These are phyloP conservation scores for Aspergillus uvarum DNA, from an alignment of 2,329 filamentous ascomycete genomes.

Conservation along the genomic window DNA sequence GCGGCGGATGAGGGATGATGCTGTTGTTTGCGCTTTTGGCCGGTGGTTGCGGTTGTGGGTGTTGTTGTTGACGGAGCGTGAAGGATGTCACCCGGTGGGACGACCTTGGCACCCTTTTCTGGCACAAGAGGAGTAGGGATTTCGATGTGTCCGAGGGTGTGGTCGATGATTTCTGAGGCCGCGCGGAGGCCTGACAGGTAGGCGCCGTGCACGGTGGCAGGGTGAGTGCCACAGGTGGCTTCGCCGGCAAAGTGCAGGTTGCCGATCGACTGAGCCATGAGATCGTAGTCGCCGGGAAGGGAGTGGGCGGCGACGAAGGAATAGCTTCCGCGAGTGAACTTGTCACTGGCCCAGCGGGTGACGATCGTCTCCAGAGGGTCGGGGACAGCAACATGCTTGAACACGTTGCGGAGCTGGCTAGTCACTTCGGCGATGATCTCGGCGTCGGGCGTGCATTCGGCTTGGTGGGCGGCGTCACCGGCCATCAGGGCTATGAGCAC, in stretches of 20 bases:
- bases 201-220: conserved; percentile 93
- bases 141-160: conserved; percentile 76
- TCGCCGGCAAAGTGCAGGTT: conserved; percentile 95
- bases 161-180: conserved; percentile 79
- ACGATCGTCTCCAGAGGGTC: conserved; percentile 81
- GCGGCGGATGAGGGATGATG: conserved; percentile 12
- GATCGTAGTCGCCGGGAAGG: conserved; percentile 82
- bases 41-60: conserved; percentile 21
- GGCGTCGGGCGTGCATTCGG: conserved; percentile 73
- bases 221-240: conserved; percentile 92
- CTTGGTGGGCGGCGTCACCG: conserved; percentile 86
- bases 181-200: conserved; percentile 91
- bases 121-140: conserved; percentile 72
- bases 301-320: conserved; percentile 87
- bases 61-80: conserved; percentile 19
- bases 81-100: too few relatives aligned
- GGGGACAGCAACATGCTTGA: conserved; percentile 64
- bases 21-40: conserved; percentile 27
- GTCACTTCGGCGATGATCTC: conserved; percentile 79
- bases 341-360: conserved; percentile 88
- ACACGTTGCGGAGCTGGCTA: conserved; percentile 72
- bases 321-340: conserved; percentile 90
- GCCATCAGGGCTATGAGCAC: conserved; percentile 93
- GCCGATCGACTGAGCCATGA: conserved; percentile 79
- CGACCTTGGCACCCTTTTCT: conserved; percentile 51